A percentile compares a stretch with the other conserved stretches of the same genome.
Conservation (phyloP, 2,329 filamentous ascomycete species). For the Amauroascus verrucosus region DNA sequence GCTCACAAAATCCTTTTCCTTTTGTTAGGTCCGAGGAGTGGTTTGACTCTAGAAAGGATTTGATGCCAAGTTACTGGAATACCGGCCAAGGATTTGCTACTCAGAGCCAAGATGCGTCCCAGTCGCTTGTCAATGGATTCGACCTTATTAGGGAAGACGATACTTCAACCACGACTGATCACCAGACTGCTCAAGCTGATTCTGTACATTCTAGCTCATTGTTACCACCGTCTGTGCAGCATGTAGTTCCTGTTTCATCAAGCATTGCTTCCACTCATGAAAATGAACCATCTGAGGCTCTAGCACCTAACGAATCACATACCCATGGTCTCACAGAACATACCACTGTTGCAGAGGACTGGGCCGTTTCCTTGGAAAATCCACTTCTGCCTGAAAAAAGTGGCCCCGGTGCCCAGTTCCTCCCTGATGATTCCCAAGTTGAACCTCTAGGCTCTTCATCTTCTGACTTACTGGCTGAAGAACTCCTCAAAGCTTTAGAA, state of each 20-base stretch:
- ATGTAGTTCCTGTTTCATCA: background rate
- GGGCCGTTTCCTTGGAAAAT: background rate
- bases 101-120: background rate
- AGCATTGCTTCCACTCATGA: background rate
- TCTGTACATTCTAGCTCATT: background rate
- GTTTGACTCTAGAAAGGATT: background rate
- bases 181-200: background rate
- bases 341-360: background rate
- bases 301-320: background rate
- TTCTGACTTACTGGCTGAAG: conserved; percentile 22
- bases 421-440: background rate
- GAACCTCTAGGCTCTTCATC: background rate
- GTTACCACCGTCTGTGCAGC: background rate
- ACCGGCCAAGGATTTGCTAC: background rate
- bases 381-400: background rate
- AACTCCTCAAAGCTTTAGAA: conserved; percentile 26
- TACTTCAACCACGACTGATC: background rate
- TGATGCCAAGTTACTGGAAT: background rate
- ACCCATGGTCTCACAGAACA: background rate
- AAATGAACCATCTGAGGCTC: background rate
- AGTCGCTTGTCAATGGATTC: background rate
- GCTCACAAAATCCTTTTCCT: too few species aligned
- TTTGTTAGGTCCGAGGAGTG: conserved; percentile 3
- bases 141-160: background rate
- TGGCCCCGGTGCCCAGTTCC: background rate